A percentile compares a stretch with the other conserved stretches of the same genome.
Conservation (phyloP, 495 filamentous ascomycete species). For the Rhizodiscina lignyota region DNA sequence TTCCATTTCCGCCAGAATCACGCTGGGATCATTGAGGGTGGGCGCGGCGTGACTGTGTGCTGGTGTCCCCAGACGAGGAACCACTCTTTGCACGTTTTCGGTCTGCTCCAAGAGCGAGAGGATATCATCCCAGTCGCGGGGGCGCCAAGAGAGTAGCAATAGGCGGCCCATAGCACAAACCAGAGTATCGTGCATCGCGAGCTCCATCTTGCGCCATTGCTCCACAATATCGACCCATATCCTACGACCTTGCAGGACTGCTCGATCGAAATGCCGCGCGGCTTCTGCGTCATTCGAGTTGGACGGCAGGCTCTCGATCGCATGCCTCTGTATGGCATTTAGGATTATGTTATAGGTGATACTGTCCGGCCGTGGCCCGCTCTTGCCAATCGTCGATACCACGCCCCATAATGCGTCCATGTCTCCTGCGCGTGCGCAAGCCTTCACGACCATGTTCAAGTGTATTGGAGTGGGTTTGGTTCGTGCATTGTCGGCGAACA, state of each 20-base stretch:
- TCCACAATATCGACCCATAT: conserved; percentile 68
- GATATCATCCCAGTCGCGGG: conserved; percentile 48
- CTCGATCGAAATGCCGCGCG: conserved; percentile 11
- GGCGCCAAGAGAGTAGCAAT: conserved; percentile 39
- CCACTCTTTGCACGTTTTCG: conserved; percentile 43
- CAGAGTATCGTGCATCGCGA: conserved; percentile 56
- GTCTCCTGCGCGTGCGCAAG: conserved; percentile 52
- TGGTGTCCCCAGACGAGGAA: conserved; percentile 17
- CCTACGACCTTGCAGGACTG: conserved; percentile 40
- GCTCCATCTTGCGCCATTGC: conserved; percentile 50
- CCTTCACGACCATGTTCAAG: conserved; percentile 68
- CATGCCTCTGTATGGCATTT: conserved; percentile 36
- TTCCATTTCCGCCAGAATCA: neutral
- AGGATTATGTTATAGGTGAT: conserved; percentile 69
- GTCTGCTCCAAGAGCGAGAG: conserved; percentile 61
- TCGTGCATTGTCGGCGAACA: conserved; percentile 36
- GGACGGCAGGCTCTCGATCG: neutral
- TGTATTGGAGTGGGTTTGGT: conserved; percentile 60
- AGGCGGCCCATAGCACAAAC: conserved; percentile 62
- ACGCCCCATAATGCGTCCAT: conserved; percentile 63
- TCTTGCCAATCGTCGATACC: conserved; percentile 43
- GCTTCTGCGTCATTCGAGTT: conserved; percentile 16
- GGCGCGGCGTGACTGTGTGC: conserved; percentile 1
- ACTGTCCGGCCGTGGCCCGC: conserved; percentile 43
- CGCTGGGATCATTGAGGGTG: neutral